Evolutionary conservation across 257 asterid genomes (phyloP).

Genomic region (Pogostemon cablin): DNA sequence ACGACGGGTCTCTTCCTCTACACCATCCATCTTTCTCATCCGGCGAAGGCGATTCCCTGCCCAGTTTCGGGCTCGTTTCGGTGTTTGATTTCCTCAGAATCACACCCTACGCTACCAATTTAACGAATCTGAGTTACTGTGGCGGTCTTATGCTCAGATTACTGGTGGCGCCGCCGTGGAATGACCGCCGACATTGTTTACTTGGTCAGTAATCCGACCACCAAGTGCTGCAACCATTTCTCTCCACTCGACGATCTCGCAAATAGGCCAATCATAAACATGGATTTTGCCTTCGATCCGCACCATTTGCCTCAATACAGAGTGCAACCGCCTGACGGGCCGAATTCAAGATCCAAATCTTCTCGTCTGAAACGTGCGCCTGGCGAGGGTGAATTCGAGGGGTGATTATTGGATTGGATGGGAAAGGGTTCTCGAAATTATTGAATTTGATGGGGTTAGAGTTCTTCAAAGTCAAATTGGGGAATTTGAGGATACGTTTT

Average conservation of each 20-base stretch:
- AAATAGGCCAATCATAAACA: slow-evolving; percentile 16
- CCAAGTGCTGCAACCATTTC: background rate
- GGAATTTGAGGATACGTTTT: no score
- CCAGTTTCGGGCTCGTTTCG: slow-evolving; percentile 21
- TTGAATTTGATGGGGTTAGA: no score
- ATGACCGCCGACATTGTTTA: background rate
- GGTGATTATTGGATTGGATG: no score
- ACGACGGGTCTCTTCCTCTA: slow-evolving; percentile 7
- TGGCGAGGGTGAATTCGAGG: background rate
- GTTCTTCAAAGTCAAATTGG: no score
- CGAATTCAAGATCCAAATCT: slow-evolving; percentile 16
- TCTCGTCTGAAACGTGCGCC: background rate
- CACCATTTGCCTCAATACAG: background rate
- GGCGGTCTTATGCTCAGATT: slow-evolving; percentile 19
- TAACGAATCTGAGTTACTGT: background rate
- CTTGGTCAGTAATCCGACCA: slow-evolving; percentile 25
- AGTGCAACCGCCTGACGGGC: slow-evolving; percentile 22
- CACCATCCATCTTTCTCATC: background rate
- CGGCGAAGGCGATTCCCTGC: background rate
- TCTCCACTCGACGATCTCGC: background rate
- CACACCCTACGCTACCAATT: background rate
- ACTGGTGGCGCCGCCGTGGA: background rate
- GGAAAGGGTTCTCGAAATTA: no score
- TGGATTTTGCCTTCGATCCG: slow-evolving; percentile 23
- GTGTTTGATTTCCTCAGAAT: slow-evolving; percentile 3